phyloP scores from a whole-genome alignment of 2,329 filamentous ascomycete genomes.

The Onygenales sp. region DNA sequence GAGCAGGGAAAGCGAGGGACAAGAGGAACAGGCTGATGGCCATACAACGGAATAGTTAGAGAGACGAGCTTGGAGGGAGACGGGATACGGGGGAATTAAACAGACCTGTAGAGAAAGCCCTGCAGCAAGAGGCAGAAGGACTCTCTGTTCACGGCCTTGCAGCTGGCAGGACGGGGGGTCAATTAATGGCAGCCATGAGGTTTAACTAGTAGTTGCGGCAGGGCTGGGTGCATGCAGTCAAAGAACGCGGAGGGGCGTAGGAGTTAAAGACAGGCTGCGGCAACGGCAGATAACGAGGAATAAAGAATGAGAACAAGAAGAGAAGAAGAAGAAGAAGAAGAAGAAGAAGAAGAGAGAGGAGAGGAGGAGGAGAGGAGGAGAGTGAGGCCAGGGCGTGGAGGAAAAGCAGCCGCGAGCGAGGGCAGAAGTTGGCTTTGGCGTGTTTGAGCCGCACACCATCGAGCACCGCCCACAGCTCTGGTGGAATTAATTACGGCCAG shows the following conservation, averaged over 20 bases:
- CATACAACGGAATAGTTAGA: background rate
- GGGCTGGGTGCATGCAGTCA: background rate
- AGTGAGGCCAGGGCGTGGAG: too few species aligned
- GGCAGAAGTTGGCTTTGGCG: background rate
- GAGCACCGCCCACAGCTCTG: too few species aligned
- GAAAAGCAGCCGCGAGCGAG: too few species aligned
- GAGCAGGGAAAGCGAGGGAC: background rate
- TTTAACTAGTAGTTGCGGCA: background rate
- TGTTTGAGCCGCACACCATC: background rate
- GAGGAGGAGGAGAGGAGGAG: background rate
- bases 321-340: background rate
- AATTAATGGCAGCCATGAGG: background rate
- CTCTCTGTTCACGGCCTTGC: background rate
- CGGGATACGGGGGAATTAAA: background rate
- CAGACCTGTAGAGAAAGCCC: background rate
- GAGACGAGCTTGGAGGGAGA: background rate
- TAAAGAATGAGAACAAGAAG: background rate
- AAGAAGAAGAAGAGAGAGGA: background rate
- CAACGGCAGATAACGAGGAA: background rate
- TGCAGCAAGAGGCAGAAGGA: background rate
- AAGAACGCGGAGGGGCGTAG: background rate
- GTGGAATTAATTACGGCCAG: too few species aligned
- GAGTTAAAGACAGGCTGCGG: background rate
- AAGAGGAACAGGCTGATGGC: background rate
- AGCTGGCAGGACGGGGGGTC: background rate